Evolutionary conservation across 805 yeast species (phyloP).

Genomic region (Alloascoidea africana): DNA sequence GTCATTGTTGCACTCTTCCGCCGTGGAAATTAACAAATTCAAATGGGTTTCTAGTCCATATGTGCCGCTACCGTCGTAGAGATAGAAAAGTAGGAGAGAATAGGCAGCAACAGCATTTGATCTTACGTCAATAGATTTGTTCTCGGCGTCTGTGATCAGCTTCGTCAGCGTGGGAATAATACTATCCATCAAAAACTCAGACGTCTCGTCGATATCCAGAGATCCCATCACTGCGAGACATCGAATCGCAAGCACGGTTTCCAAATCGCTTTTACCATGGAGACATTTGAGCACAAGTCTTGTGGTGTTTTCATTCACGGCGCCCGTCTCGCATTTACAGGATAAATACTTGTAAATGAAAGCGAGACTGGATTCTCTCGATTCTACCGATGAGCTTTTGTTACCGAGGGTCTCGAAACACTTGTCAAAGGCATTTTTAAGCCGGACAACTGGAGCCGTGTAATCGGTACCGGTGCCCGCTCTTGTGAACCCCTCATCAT

Average conservation of each 20-base stretch:
- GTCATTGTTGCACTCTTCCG: slow-evolving; percentile 17
- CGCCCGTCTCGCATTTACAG: background rate
- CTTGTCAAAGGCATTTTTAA: background rate
- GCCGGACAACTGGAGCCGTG: background rate
- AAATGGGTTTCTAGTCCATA: slow-evolving; percentile 33
- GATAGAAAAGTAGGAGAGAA: slow-evolving; percentile 21
- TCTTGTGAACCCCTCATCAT: too few species aligned
- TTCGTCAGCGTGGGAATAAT: background rate
- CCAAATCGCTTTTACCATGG: slow-evolving; percentile 1
- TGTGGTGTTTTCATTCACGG: background rate
- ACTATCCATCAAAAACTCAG: background rate
- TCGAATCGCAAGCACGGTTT: background rate
- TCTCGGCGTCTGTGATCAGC: background rate
- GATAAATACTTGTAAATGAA: slow-evolving; percentile 1
- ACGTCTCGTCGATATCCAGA: background rate
- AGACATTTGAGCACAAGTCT: background rate
- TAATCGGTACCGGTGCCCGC: background rate
- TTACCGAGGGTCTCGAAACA: background rate
- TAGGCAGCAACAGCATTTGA: slow-evolving; percentile 14
- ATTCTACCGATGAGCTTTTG: background rate
- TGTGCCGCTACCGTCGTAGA: slow-evolving; percentile 32
- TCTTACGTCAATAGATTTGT: slow-evolving; percentile 4
- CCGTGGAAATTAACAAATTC: slow-evolving; percentile 24
- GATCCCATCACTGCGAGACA: background rate
- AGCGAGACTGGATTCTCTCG: slow-evolving; percentile 1